These are phyloP conservation scores for Metschnikowia amazonensis DNA, from an alignment of 805 yeast genomes.

Conservation along the genomic window DNA sequence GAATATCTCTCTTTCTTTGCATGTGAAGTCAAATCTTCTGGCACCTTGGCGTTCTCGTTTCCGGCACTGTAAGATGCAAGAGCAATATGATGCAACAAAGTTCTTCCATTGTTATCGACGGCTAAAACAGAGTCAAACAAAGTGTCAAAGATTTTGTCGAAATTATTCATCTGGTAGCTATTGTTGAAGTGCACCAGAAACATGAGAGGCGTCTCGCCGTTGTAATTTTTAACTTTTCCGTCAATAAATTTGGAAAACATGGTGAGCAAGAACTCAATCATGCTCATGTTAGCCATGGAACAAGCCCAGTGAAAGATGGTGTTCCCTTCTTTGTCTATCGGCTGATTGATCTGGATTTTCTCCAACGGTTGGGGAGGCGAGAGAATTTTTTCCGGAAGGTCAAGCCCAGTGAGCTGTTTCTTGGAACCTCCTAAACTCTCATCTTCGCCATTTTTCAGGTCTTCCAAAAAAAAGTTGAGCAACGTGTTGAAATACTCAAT, in stretches of 20 bases:
- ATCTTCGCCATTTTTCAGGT: slow-evolving; percentile 15
- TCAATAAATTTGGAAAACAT: slow-evolving; percentile 66
- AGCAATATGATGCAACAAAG: slow-evolving; percentile 42
- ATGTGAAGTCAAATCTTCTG: slow-evolving; percentile 6
- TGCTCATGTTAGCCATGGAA: slow-evolving; percentile 71
- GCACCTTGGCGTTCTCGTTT: slow-evolving; percentile 3
- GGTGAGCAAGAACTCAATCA: slow-evolving; percentile 59
- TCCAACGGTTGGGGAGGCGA: slow-evolving; percentile 52
- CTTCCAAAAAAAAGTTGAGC: slow-evolving; percentile 52
- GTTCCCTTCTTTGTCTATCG: slow-evolving; percentile 91
- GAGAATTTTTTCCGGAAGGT: slow-evolving; percentile 38
- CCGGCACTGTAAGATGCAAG: slow-evolving; percentile 15
- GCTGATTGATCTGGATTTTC: slow-evolving; percentile 71
- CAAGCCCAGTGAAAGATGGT: slow-evolving; percentile 96
- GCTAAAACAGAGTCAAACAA: slow-evolving; percentile 35
- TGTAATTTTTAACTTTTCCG: slow-evolving; percentile 67
- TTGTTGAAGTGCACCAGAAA: slow-evolving; percentile 40
- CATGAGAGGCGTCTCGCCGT: slow-evolving; percentile 82
- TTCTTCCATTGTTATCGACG: slow-evolving; percentile 38
- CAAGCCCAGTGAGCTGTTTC: slow-evolving; percentile 8
- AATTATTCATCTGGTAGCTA: slow-evolving; percentile 36
- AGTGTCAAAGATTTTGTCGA: slow-evolving; percentile 32
- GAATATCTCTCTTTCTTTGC: slow-evolving; percentile 36
- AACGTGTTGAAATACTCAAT: slow-evolving; percentile 41
- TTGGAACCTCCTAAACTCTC: slow-evolving; percentile 7